Evolutionary conservation across 163 green algal species (phyloP).

Genomic region (Smithsoniella earleae): DNA sequence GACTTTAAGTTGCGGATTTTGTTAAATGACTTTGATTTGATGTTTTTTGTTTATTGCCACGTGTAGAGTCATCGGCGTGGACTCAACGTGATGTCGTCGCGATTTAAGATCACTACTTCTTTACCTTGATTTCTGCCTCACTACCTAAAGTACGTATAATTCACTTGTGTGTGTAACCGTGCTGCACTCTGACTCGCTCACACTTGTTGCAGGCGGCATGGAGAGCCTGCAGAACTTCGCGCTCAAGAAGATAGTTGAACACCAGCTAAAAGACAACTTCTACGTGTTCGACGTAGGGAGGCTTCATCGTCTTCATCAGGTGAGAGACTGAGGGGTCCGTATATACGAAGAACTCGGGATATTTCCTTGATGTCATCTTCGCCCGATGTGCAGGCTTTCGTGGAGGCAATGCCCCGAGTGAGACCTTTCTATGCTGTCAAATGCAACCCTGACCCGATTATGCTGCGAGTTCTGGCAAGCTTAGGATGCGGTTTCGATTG

Average conservation of each 20-base stretch:
- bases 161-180: too few relatives aligned
- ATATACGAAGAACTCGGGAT: constrained; percentile 24
- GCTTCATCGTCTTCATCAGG: constrained; percentile 59
- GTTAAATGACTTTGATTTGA: not conserved
- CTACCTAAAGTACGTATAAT: too few relatives aligned
- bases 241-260: constrained; percentile 42
- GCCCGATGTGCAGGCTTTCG: constrained; percentile 47
- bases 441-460: constrained; percentile 76
- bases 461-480: constrained; percentile 66
- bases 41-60: not conserved
- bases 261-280: constrained; percentile 75
- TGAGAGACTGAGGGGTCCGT: constrained; percentile 1
- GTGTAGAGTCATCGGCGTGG: not conserved
- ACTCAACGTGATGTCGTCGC: too few relatives aligned
- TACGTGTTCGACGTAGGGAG: constrained; percentile 83
- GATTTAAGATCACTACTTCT: too few relatives aligned
- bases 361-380: constrained; percentile 4
- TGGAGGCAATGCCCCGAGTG: constrained; percentile 75
- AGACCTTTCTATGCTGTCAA: constrained; percentile 91
- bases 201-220: constrained; percentile 39
- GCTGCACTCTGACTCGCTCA: not conserved
- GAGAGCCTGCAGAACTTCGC: constrained; percentile 42
- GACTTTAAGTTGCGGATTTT: too few relatives aligned
- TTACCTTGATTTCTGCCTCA: too few relatives aligned
- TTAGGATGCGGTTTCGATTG: constrained; percentile 95